Percentiles rank a stretch among this genome's conserved stretches.
Evolutionary conservation across 495 filamentous ascomycete genomes (phyloP).

Genomic region (Umbilicaria muhlenbergii): DNA sequence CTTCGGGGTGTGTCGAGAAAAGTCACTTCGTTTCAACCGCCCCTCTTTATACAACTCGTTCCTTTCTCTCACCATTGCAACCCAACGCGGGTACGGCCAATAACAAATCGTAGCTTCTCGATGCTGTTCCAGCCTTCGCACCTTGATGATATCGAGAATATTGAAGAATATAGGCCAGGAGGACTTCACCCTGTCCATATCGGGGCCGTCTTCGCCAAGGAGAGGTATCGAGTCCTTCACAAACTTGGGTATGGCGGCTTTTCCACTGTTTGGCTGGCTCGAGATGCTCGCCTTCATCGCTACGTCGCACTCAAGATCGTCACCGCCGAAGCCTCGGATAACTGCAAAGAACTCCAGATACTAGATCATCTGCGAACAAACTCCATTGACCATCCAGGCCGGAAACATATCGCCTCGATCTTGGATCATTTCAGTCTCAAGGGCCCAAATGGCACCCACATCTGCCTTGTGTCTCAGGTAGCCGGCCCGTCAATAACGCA

Average conservation of each 20-base stretch:
- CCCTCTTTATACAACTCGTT: too few species aligned
- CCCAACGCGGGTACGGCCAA: too few species aligned
- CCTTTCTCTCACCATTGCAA: too few species aligned
- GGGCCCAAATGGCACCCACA: constrained; percentile 28
- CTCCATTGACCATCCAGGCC: constrained; percentile 3
- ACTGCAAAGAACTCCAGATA: constrained; percentile 3
- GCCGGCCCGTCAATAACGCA: too few species aligned
- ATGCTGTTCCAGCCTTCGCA: too few species aligned
- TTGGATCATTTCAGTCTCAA: constrained; percentile 23
- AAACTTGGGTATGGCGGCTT: constrained; percentile 33
- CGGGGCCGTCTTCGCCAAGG: constrained; percentile 20
- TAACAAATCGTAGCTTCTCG: too few species aligned
- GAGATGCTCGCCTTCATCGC: constrained; percentile 16
- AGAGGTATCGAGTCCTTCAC: constrained; percentile 28
- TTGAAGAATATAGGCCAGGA: constrained; percentile 16
- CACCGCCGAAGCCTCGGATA: constrained; percentile 7
- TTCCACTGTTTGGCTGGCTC: constrained; percentile 34
- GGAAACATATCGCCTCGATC: constrained; percentile 18
- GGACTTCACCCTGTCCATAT: constrained; percentile 31
- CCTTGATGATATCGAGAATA: not conserved
- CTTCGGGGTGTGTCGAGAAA: too few species aligned
- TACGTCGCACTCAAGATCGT: constrained; percentile 3
- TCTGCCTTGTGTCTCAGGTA: constrained; percentile 29
- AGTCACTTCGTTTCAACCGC: too few species aligned
- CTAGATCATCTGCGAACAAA: constrained; percentile 2